Evolutionary conservation across 2,329 filamentous ascomycete species (phyloP).

Genomic region (Ampelomyces quisqualis): DNA sequence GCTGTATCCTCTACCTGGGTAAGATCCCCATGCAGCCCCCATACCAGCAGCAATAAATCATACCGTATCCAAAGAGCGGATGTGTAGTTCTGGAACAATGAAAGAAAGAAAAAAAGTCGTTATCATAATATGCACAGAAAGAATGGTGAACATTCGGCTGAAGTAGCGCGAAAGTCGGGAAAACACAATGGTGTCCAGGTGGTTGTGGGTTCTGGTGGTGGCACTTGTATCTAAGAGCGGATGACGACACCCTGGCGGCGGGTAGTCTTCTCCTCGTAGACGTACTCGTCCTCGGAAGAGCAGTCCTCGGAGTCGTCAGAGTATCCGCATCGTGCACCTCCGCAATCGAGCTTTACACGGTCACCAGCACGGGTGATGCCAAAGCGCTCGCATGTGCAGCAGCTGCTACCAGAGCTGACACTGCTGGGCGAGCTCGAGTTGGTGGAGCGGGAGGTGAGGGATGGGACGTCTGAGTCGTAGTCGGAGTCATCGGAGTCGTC

Average conservation of each 20-base stretch:
- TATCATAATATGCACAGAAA: conserved; percentile 35
- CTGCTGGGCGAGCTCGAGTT: conserved; percentile 66
- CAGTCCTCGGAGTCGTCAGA: conserved; percentile 68
- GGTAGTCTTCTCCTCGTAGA: conserved; percentile 54
- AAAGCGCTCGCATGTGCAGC: conserved; percentile 93
- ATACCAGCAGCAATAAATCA: conserved; percentile 23
- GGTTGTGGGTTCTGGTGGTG: not conserved
- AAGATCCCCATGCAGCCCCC: conserved; percentile 8
- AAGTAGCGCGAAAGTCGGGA: conserved; percentile 3
- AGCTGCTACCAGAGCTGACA: conserved; percentile 54
- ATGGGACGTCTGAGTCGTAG: conserved; percentile 64
- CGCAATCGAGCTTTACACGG: conserved; percentile 94
- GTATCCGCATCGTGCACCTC: conserved; percentile 83
- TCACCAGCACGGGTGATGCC: conserved; percentile 92
- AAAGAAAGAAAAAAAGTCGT: conserved; percentile 23
- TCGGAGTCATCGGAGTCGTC: conserved; percentile 63
- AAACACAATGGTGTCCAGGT: conserved; percentile 13
- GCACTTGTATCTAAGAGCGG: conserved; percentile 27
- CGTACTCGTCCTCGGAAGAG: conserved; percentile 66
- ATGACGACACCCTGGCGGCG: conserved; percentile 51
- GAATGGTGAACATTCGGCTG: conserved; percentile 11
- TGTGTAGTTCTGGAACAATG: conserved; percentile 8
- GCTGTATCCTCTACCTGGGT: conserved; percentile 5
- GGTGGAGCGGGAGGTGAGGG: conserved; percentile 69
- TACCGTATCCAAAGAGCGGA: conserved; percentile 8